These are phyloP conservation scores for Smallanthus sonchifolius DNA, from an alignment of 129 eudicot genomes.

Conservation along the genomic window DNA sequence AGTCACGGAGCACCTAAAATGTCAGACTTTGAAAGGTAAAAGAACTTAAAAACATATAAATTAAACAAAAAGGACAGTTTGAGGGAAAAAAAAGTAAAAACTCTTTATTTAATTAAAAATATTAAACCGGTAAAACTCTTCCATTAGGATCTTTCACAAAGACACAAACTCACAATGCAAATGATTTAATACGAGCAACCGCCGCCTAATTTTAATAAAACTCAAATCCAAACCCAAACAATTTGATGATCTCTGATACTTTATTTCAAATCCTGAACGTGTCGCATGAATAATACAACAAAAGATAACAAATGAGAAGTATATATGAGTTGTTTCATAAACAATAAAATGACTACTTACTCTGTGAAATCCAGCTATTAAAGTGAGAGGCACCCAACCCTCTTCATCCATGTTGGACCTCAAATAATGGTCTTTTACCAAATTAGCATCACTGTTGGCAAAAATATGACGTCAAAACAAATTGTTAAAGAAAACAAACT, in stretches of 20 bases:
- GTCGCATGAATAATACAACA: not conserved
- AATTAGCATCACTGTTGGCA: conserved; percentile 51
- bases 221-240: not conserved
- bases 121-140: not conserved
- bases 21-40: not conserved
- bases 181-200: not conserved
- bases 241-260: not conserved
- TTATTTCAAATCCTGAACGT: conserved; percentile 2
- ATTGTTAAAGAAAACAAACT: not conserved
- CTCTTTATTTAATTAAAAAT: not conserved
- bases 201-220: not conserved
- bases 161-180: not conserved
- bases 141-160: conserved; percentile 3
- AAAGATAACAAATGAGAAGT: not conserved
- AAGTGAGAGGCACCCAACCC: conserved; percentile 65
- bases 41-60: not conserved
- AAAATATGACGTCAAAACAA: not conserved
- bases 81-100: no score
- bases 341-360: conserved; percentile 44
- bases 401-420: conserved; percentile 68
- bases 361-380: conserved; percentile 63
- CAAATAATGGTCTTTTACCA: conserved; percentile 57
- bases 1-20: not conserved
- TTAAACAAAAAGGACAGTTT: not conserved
- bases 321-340: not conserved